phyloP scores from a whole-genome alignment of 2,329 filamentous ascomycete species.

The Xylaria digitata region DNA sequence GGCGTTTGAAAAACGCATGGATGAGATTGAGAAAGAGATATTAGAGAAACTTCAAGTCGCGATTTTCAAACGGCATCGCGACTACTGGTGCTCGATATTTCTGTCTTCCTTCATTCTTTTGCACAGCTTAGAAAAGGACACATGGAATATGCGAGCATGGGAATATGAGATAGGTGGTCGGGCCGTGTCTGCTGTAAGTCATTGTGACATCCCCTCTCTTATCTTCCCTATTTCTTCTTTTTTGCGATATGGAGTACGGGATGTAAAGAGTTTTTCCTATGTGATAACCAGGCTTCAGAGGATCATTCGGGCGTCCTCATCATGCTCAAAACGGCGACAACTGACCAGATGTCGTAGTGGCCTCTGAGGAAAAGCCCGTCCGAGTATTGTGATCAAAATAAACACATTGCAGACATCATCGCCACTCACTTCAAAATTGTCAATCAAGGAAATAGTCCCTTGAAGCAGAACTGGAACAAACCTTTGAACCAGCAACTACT shows the following conservation, averaged over 20 bases:
- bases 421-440: constrained; percentile 29
- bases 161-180: constrained; percentile 15
- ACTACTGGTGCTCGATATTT: constrained; percentile 29
- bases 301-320: neutral
- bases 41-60: constrained; percentile 29
- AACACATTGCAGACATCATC: constrained; percentile 24
- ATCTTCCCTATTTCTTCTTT: neutral
- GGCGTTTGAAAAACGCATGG: constrained; percentile 31
- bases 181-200: constrained; percentile 12
- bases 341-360: constrained; percentile 7
- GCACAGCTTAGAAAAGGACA: constrained; percentile 27
- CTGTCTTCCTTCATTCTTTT: constrained; percentile 24
- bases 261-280: no score
- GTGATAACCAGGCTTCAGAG: neutral
- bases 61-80: constrained; percentile 28
- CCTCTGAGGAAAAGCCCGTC: constrained; percentile 20
- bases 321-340: neutral
- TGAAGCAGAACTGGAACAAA: constrained; percentile 30
- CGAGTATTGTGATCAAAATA: constrained; percentile 28
- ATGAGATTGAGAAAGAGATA: constrained; percentile 24
- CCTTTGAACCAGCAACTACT: constrained; percentile 27
- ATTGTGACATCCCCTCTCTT: neutral
- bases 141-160: constrained; percentile 32
- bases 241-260: neutral
- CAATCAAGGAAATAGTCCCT: constrained; percentile 29